Evolutionary conservation across 225 moss, liverwort and hornwort genomes (phyloP).

Genomic region (Marchantia polymorpha): DNA sequence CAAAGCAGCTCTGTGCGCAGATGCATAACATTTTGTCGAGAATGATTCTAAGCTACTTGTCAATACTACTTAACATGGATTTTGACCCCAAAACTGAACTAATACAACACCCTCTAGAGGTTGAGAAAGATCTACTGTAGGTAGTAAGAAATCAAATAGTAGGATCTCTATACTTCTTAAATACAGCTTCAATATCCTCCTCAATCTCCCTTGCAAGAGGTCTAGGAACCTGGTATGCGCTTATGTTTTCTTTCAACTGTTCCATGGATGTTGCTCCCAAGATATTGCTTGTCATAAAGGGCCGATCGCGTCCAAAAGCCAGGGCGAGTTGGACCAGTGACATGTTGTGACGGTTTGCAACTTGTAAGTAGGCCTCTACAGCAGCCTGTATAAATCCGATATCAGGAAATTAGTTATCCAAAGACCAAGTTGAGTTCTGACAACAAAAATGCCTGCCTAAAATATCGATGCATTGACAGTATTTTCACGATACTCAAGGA

Average conservation of each 20-base stretch:
- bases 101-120: not conserved
- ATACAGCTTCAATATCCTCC: slow-evolving; percentile 59
- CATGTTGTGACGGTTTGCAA: slow-evolving; percentile 62
- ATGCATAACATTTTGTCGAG: not conserved
- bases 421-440: no score
- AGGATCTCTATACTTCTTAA: slow-evolving; percentile 59
- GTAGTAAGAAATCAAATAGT: not conserved
- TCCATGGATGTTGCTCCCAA: slow-evolving; percentile 79
- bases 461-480: no score
- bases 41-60: not conserved
- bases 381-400: slow-evolving; percentile 48
- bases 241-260: slow-evolving; percentile 76
- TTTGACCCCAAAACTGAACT: not conserved
- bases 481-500: no score
- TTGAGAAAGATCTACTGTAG: not conserved
- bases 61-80: not conserved
- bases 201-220: slow-evolving; percentile 61
- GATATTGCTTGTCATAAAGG: slow-evolving; percentile 69
- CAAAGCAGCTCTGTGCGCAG: no score
- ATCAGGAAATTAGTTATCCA: not conserved
- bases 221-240: slow-evolving; percentile 55
- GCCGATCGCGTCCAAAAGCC: slow-evolving; percentile 63
- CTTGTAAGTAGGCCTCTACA: slow-evolving; percentile 46
- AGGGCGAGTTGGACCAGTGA: slow-evolving; percentile 67
- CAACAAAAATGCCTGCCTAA: no score